Evolutionary conservation across 2,329 filamentous ascomycete genomes (phyloP).

Genomic region (Epichloe gansuensis): DNA sequence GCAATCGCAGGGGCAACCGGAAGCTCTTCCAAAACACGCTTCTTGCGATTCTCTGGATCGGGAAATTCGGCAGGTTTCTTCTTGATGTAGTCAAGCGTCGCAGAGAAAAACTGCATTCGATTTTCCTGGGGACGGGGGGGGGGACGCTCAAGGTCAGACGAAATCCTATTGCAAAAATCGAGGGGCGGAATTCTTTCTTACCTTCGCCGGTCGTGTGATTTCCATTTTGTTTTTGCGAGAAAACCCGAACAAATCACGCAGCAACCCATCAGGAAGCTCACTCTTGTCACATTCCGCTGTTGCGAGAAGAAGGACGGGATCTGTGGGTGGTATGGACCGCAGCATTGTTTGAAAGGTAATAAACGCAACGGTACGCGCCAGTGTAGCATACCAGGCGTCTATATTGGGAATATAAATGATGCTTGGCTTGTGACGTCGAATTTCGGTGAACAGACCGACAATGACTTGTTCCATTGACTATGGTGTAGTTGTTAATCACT

Average conservation of each 20-base stretch:
- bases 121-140: constrained; percentile 26
- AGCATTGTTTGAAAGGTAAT: constrained; percentile 76
- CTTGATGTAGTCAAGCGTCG: constrained; percentile 61
- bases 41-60: constrained; percentile 74
- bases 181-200: constrained; percentile 23
- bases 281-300: constrained; percentile 60
- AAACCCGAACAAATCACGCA: constrained; percentile 73
- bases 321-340: constrained; percentile 72
- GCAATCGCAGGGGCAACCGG: constrained; percentile 61
- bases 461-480: constrained; percentile 73
- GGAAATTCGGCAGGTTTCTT: constrained; percentile 79
- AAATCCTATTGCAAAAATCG: background rate
- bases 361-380: constrained; percentile 52
- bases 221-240: constrained; percentile 65
- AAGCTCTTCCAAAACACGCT: constrained; percentile 65
- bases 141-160: no score
- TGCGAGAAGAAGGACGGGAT: constrained; percentile 79
- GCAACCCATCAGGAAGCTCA: constrained; percentile 47
- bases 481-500: constrained; percentile 10
- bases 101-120: constrained; percentile 69
- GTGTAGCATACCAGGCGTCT: constrained; percentile 66
- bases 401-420: constrained; percentile 90
- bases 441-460: constrained; percentile 81
- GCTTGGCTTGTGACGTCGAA: constrained; percentile 86
- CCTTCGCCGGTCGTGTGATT: constrained; percentile 52